Conservation (phyloP, 345 rosid genomes). For the Anastatica hierochuntica region DNA sequence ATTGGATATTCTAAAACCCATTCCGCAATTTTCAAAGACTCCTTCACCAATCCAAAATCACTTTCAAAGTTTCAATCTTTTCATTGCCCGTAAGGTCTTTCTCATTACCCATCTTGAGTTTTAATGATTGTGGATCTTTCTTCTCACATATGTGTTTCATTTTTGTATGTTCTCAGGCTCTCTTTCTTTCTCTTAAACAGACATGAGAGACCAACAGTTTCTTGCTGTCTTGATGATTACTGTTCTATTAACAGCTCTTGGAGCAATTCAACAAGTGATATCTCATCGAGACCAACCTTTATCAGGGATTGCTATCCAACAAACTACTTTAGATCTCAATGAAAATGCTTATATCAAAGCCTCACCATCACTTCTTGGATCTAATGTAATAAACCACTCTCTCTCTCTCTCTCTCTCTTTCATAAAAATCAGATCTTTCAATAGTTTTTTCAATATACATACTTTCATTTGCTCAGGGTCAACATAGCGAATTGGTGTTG, state of each 20-base stretch:
- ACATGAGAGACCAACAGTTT: constrained; percentile 5
- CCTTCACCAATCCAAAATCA: too few species aligned
- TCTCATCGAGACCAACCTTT: constrained; percentile 52
- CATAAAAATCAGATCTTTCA: background rate
- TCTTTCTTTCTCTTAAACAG: background rate
- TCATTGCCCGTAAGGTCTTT: background rate
- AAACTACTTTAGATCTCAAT: constrained; percentile 25
- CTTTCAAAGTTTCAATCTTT: too few species aligned
- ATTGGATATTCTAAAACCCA: constrained; percentile 1
- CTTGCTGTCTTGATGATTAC: constrained; percentile 18
- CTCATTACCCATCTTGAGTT: background rate
- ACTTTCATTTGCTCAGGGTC: constrained; percentile 31
- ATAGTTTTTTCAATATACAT: background rate
- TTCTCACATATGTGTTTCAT: background rate
- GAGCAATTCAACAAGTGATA: constrained; percentile 30
- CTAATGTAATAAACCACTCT: constrained; percentile 25
- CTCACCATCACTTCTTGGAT: constrained; percentile 46
- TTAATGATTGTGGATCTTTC: background rate
- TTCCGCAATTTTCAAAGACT: too few species aligned
- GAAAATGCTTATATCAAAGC: constrained; percentile 40
- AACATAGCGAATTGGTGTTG: constrained; percentile 42
- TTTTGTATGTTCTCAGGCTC: constrained; percentile 3
- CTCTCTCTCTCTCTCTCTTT: background rate
- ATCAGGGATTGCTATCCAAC: constrained; percentile 41
- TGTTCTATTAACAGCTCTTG: constrained; percentile 28